Percentiles rank a stretch among this genome's conserved stretches.
phyloP scores from a whole-genome alignment of 352 stramenopile species.

The Globisporangium middletonii region DNA sequence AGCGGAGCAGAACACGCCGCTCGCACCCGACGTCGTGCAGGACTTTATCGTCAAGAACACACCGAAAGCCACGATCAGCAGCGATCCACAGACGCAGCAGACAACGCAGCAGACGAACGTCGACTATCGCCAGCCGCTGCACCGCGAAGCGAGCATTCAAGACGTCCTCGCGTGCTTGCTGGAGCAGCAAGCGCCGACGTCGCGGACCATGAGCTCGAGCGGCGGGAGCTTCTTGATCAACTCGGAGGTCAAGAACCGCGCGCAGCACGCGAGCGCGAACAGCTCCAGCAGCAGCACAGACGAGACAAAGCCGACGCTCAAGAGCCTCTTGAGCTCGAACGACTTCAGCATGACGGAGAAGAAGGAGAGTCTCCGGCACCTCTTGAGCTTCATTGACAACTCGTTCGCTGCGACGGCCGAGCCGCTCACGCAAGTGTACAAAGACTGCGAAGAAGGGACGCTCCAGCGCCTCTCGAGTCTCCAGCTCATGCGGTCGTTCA shows the following conservation, averaged over 20 bases:
- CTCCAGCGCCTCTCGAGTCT: constrained; percentile 70
- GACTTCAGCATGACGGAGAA: constrained; percentile 83
- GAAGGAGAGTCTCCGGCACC: constrained; percentile 76
- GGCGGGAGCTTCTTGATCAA: constrained; percentile 49
- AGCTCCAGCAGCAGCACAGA: constrained; percentile 4
- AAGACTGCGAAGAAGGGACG: constrained; percentile 64
- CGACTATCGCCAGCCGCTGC: constrained; percentile 48
- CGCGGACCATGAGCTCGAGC: constrained; percentile 38
- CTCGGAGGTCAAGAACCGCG: constrained; percentile 45
- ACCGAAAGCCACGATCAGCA: constrained; percentile 16
- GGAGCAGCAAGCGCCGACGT: constrained; percentile 55
- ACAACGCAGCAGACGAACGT: constrained; percentile 14
- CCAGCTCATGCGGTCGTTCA: constrained; percentile 78
- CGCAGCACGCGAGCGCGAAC: constrained; percentile 8
- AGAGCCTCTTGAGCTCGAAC: constrained; percentile 78
- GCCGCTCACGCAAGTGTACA: constrained; percentile 76
- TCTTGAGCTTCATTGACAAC: constrained; percentile 82
- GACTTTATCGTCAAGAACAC: constrained; percentile 37
- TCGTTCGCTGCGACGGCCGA: constrained; percentile 74
- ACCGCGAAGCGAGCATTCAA: constrained; percentile 72
- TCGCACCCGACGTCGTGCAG: constrained; percentile 23
- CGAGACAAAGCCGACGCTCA: constrained; percentile 51
- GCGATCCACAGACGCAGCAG: constrained; percentile 2
- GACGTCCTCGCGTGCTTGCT: constrained; percentile 70
- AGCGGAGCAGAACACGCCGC: constrained; percentile 35